A percentile compares a stretch with the other conserved stretches of the same genome.
Evolutionary conservation across 2,329 filamentous ascomycete species (phyloP).

Genomic region (Piedraia hortae): DNA sequence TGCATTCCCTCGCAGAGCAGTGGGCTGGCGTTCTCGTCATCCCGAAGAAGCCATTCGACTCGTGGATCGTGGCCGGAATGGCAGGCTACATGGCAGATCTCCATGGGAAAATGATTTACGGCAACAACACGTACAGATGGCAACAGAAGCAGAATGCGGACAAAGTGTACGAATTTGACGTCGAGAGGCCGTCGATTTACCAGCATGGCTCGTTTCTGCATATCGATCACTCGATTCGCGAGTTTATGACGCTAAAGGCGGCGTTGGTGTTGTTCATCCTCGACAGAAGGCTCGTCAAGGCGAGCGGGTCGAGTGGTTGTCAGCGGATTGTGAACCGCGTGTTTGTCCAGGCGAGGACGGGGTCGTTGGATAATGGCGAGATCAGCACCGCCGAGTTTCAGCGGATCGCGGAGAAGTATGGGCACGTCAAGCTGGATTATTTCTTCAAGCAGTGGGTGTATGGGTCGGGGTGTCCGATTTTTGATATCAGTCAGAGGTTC

Average conservation of each 20-base stretch:
- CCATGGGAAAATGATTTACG: slow-evolving; percentile 71
- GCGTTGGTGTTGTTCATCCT: slow-evolving; percentile 79
- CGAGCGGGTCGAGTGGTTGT: slow-evolving; percentile 58
- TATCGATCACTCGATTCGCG: slow-evolving; percentile 58
- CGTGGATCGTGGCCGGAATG: slow-evolving; percentile 72
- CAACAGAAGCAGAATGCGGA: slow-evolving; percentile 69
- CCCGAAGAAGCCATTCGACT: slow-evolving; percentile 50
- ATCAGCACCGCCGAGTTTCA: slow-evolving; percentile 55
- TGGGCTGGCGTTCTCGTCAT: slow-evolving; percentile 89
- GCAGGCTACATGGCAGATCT: slow-evolving; percentile 87
- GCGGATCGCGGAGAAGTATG: slow-evolving; percentile 62
- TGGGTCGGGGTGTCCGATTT: slow-evolving; percentile 65
- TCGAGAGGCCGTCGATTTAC: slow-evolving; percentile 55
- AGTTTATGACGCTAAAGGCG: slow-evolving; percentile 78
- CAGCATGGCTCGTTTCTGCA: slow-evolving; percentile 53
- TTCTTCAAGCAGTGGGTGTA: slow-evolving; percentile 91
- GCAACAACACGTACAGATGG: slow-evolving; percentile 84
- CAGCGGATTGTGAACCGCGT: slow-evolving; percentile 65
- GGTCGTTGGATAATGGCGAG: slow-evolving; percentile 40
- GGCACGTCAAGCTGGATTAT: slow-evolving; percentile 58
- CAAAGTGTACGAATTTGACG: slow-evolving; percentile 51
- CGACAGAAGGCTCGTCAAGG: slow-evolving; percentile 71
- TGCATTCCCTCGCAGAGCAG: slow-evolving; percentile 66
- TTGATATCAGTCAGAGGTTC: slow-evolving; percentile 66
- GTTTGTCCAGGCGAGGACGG: slow-evolving; percentile 62